Evolutionary conservation across 106 monocot genomes (phyloP).

Genomic region (Allium fistulosum): DNA sequence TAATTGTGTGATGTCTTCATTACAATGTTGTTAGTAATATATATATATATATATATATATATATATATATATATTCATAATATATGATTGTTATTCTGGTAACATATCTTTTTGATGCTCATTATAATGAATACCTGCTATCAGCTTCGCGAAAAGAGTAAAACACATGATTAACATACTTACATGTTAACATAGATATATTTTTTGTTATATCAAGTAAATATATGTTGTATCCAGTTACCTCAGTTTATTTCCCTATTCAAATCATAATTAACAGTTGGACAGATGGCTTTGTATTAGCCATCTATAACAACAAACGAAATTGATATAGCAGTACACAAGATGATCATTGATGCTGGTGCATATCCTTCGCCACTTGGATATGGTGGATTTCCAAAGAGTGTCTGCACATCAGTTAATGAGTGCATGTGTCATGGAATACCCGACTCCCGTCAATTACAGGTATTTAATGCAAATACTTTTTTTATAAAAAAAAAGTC

Average conservation of each 20-base stretch:
- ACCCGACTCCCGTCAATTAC: conserved; percentile 87
- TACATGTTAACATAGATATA: too few species aligned
- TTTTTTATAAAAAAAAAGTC: not conserved
- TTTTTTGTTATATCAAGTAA: too few species aligned
- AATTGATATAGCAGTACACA: conserved; percentile 97
- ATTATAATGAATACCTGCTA: too few species aligned
- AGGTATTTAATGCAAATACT: conserved; percentile 41
- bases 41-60: too few species aligned
- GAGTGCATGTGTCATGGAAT: conserved; percentile 99
- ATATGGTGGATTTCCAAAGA: conserved; percentile 93
- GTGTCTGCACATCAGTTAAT: conserved; percentile 95
- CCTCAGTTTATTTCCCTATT: not conserved
- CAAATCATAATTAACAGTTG: conserved; percentile 12
- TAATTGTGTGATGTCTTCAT: too few species aligned
- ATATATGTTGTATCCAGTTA: too few species aligned
- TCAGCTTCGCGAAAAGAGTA: too few species aligned
- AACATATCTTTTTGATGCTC: too few species aligned
- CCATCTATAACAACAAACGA: conserved; percentile 98
- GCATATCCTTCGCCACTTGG: conserved; percentile 98
- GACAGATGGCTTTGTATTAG: conserved; percentile 36
- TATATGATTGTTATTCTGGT: too few species aligned
- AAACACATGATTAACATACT: too few species aligned
- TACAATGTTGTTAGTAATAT: too few species aligned
- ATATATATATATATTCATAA: too few species aligned
- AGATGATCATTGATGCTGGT: conserved; percentile 91